Evolutionary conservation across 176 grass and related monocot genomes (phyloP), one percentile per base, ranked within the genome.

Genomic region (Juncus inflexus): DNA sequence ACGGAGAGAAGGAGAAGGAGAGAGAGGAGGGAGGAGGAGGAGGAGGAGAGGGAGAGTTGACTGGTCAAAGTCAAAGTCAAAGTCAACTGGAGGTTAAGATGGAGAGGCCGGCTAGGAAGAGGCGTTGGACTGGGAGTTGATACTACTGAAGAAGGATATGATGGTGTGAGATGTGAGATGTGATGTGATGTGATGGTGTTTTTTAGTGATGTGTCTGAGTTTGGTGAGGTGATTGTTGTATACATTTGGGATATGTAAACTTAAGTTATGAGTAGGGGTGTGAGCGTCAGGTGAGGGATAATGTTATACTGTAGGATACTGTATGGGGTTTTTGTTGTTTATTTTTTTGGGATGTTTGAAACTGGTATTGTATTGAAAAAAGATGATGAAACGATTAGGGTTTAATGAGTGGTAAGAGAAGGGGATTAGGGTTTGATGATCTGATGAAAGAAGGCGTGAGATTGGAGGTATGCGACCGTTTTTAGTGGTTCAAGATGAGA

Each of bases 61-160:
- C 51, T 74, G 40, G 58, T 78, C 4, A 9, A 5, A 9, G 43
- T 47, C 4, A 9, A 5, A 9, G 43, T 47, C 19, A 28, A 28
- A 56, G 51, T 76, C 83, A 99, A 65, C 54, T 78, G 81, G 95
- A 90, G 66, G 83, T 94, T 50, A 99, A 86, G 62, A 80, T 63
- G 50, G 95, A 99, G 80, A 83, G 95, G 12, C 95, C 89, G 42
- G 84, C 95, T 61, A 83, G 95, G 61, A 99, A 99, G 81, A 86
- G 95, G 61, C 83, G 89, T 62, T 99, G 95, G 95, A 90, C 86
- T 76, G 95, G 95, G 62, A 96, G 79, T 65, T 96, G 75, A 85
- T 49, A 35, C 52, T 61, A 54, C 37, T 35, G 59, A 73, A 63
- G 56, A 45, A 1, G 60, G 43, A 57, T 28, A 5, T 56, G 45